phyloP scores from a whole-genome alignment of 2,329 filamentous ascomycete genomes.

The Venturia oleaginea region DNA sequence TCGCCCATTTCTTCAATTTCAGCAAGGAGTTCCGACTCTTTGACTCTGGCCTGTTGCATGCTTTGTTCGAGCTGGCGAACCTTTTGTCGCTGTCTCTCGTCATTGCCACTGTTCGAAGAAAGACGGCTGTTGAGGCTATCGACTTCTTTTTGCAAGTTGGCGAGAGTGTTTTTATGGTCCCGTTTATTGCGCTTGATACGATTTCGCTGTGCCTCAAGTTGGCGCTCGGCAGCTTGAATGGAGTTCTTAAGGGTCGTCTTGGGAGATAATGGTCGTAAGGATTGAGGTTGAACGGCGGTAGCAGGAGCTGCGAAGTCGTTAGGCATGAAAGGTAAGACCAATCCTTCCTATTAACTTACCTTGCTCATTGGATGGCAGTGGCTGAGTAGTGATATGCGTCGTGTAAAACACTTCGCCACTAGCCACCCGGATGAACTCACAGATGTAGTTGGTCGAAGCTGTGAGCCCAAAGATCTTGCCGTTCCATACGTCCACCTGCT shows the following conservation, averaged over 20 bases:
- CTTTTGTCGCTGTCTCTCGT: constrained; percentile 68
- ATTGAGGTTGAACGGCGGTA: constrained; percentile 44
- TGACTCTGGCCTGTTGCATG: constrained; percentile 60
- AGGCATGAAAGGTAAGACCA: constrained; percentile 13
- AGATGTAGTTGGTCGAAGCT: constrained; percentile 67
- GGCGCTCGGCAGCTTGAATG: constrained; percentile 61
- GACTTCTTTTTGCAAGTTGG: constrained; percentile 62
- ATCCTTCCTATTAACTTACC: constrained; percentile 30
- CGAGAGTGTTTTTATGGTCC: constrained; percentile 63
- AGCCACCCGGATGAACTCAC: constrained; percentile 63
- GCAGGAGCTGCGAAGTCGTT: constrained; percentile 30
- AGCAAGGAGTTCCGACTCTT: constrained; percentile 44
- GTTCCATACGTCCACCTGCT: constrained; percentile 51
- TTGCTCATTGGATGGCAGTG: constrained; percentile 49
- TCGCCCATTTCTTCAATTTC: constrained; percentile 58
- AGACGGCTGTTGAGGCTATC: constrained; percentile 59
- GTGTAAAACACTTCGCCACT: constrained; percentile 61
- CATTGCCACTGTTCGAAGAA: constrained; percentile 57
- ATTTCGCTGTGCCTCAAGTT: constrained; percentile 59
- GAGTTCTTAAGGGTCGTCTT: constrained; percentile 69
- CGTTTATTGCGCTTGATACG: constrained; percentile 63
- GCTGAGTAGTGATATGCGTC: constrained; percentile 60
- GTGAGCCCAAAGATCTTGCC: constrained; percentile 61
- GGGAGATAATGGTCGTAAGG: constrained; percentile 64
- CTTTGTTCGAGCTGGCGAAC: constrained; percentile 67